A percentile compares a stretch with the other conserved stretches of the same genome.
These are phyloP conservation scores for Fermentozyma sake DNA, from an alignment of 1,139 yeast species.

Conservation along the genomic window DNA sequence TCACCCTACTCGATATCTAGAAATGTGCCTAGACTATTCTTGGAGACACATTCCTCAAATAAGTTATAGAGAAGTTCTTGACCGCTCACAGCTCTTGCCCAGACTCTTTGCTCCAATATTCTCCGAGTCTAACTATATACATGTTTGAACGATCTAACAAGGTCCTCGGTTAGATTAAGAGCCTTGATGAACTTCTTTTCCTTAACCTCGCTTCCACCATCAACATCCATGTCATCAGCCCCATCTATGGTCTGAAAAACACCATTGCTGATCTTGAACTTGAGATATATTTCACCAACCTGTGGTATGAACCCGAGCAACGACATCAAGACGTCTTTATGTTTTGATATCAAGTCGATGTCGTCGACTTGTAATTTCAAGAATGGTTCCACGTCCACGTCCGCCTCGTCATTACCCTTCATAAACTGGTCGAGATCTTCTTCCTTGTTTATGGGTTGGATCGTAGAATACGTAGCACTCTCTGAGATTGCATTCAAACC, in stretches of 20 bases:
- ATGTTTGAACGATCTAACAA: constrained; percentile 14
- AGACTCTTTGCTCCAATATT: no score
- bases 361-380: constrained; percentile 22
- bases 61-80: no score
- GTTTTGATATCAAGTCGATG: constrained; percentile 18
- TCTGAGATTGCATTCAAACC: constrained; percentile 30
- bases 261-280: constrained; percentile 30
- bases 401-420: constrained; percentile 12
- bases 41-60: no score
- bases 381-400: constrained; percentile 8
- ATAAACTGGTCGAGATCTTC: constrained; percentile 22
- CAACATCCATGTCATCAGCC: constrained; percentile 21
- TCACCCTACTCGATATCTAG: no score
- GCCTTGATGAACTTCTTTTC: constrained; percentile 18
- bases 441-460: constrained; percentile 13
- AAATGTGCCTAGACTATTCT: no score
- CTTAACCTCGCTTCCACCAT: constrained; percentile 10
- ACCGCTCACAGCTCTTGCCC: no score
- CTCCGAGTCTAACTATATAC: constrained; percentile 3
- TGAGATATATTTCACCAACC: constrained; percentile 18
- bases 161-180: constrained; percentile 32
- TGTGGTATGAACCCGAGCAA: no score
- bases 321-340: constrained; percentile 19
- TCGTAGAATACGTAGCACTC: constrained; percentile 16
- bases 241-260: constrained; percentile 10